phyloP scores from a whole-genome alignment of 768 basidiomycete species.

The Galerina sulciceps region DNA sequence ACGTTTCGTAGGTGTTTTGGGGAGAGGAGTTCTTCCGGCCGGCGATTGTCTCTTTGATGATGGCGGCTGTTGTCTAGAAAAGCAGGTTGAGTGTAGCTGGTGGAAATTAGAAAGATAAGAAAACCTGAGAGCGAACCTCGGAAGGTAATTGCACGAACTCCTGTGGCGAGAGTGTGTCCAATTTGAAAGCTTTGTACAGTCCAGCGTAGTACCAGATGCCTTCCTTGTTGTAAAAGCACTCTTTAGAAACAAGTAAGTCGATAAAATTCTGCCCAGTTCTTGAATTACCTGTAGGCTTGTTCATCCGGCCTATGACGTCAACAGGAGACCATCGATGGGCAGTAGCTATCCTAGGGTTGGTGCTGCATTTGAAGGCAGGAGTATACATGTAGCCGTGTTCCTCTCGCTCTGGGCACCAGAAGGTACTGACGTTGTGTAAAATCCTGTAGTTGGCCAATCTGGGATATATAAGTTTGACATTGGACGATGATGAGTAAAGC shows the following conservation, averaged over 20 bases:
- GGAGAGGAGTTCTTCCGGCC: slow-evolving; percentile 78
- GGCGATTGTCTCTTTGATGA: slow-evolving; percentile 74
- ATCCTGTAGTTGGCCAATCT: slow-evolving; percentile 73
- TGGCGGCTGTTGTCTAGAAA: slow-evolving; percentile 60
- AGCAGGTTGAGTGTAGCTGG: no score
- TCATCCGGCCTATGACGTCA: slow-evolving; percentile 65
- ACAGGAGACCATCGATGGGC: slow-evolving; percentile 75
- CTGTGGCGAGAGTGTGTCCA: slow-evolving; percentile 65
- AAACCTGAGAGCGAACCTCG: slow-evolving; percentile 50
- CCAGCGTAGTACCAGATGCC: slow-evolving; percentile 87
- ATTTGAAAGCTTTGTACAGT: slow-evolving; percentile 67
- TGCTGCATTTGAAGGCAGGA: slow-evolving; percentile 77
- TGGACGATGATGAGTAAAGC: neutral
- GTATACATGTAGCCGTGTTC: slow-evolving; percentile 81
- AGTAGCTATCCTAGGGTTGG: slow-evolving; percentile 75
- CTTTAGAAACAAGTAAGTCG: slow-evolving; percentile 33
- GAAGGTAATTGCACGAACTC: slow-evolving; percentile 72
- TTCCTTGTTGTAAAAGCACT: slow-evolving; percentile 83
- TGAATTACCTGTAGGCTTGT: slow-evolving; percentile 60
- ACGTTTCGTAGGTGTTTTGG: slow-evolving; percentile 75
- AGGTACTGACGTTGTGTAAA: slow-evolving; percentile 67
- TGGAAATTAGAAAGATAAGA: neutral
- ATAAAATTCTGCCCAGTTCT: neutral
- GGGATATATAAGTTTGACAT: neutral
- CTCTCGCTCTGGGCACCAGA: slow-evolving; percentile 83